These are phyloP conservation scores for Alternaria incomplexa DNA, from an alignment of 2,329 filamentous ascomycete genomes.

Conservation along the genomic window DNA sequence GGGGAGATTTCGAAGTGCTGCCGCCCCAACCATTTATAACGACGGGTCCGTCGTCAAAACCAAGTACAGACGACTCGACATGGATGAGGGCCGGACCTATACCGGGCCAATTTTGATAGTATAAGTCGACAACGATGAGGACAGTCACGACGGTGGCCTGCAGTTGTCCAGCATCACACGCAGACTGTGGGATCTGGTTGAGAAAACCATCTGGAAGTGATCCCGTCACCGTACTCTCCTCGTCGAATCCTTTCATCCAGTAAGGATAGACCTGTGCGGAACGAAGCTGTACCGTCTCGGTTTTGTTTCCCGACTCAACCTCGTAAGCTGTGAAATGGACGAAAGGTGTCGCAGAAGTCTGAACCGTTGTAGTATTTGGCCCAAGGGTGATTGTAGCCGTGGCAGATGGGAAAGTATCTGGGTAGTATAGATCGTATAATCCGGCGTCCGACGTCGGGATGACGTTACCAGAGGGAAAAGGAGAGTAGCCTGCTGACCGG, in stretches of 20 bases:
- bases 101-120: constrained; percentile 33
- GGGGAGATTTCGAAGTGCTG: constrained; percentile 5
- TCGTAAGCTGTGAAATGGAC: constrained; percentile 54
- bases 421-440: constrained; percentile 20
- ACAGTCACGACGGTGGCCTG: constrained; percentile 51
- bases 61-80: constrained; percentile 36
- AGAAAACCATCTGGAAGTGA: constrained; percentile 47
- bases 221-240: constrained; percentile 34
- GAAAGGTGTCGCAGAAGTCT: constrained; percentile 48
- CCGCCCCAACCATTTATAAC: constrained; percentile 13
- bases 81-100: constrained; percentile 35
- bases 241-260: constrained; percentile 37
- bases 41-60: constrained; percentile 28
- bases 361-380: constrained; percentile 28
- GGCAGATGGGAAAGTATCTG: constrained; percentile 20
- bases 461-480: constrained; percentile 29
- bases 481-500: constrained; percentile 22
- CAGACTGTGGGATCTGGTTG: constrained; percentile 38
- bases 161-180: constrained; percentile 45
- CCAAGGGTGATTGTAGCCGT: constrained; percentile 32
- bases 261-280: constrained; percentile 49
- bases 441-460: constrained; percentile 24
- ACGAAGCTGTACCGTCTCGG: constrained; percentile 43
- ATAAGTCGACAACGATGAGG: constrained; percentile 50
- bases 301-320: constrained; percentile 45